Base-by-base conservation (phyloP, 257 asterid genomes). In the Haberlea rhodopensis region DNA sequence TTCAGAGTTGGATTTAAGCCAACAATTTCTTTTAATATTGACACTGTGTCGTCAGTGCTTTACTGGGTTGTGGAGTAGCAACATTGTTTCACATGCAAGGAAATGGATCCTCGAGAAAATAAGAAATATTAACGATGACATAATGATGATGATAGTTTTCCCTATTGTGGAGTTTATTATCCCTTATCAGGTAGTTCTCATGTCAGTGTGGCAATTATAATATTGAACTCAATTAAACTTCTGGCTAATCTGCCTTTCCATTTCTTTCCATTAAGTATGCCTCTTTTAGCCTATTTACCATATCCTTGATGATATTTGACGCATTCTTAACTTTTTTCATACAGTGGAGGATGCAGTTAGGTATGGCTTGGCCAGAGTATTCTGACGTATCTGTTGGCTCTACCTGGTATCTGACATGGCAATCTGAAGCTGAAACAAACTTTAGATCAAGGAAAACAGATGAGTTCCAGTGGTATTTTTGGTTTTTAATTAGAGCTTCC, bases 351-450 rank as follows among this genome's bases (percentile, higher is more conserved):
- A 76, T 86, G 77, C 81, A 60, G 28, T 76, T 92, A 76, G 97
- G 99, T 59, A 92, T 92, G 99, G 97, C 96, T 62, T 85, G 89
- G 95, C 99, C 97, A 37, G 97, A 90, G 81, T 85, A 85, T 75
- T 71, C 77, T 2, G 91, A 92, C 74, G 83, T 76, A 67, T 74
- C 95, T 71, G 83, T 76, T 13, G 75, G 78, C 70, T 80, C 97
- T 58, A 82, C 91, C 53, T 94, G 97, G 97, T 94, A 94, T 75
- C 71, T 90, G 78, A 81, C 72, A 73, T 89, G 95, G 96, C 96
- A 87, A 65, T 84, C 95, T 65, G 89, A 84, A 78, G 94, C 91
- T 79, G 89, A 86, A 81, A 60, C 55, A 51, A 85, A 76, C 67
- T 81, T 87, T 77, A 71, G 31, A 66, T 73, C 80, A 51, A 75